Evolutionary conservation across 805 yeast genomes (phyloP).

Genomic region (Candida ipomoeae): DNA sequence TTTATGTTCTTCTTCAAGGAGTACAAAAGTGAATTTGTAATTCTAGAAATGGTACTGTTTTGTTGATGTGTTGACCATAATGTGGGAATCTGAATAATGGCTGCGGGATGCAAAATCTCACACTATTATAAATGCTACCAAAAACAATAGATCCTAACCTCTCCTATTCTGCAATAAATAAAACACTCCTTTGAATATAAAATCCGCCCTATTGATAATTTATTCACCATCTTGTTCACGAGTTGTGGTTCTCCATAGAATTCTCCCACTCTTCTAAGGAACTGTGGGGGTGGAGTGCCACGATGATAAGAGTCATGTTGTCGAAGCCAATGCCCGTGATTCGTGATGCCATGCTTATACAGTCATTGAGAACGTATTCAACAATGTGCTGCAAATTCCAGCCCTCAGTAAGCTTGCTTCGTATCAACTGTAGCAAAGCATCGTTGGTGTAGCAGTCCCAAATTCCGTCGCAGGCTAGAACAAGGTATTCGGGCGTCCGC

Average conservation of each 20-base stretch:
- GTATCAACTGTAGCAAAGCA: constrained; percentile 48
- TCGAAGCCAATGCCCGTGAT: constrained; percentile 79
- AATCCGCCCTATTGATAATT: background rate
- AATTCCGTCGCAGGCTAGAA: constrained; percentile 44
- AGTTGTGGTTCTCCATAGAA: constrained; percentile 37
- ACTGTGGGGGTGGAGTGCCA: constrained; percentile 51
- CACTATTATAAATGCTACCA: background rate
- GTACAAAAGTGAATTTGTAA: too few relatives aligned
- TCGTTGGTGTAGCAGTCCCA: constrained; percentile 53
- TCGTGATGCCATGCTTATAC: constrained; percentile 66
- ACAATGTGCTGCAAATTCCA: constrained; percentile 55
- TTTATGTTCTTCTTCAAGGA: too few relatives aligned
- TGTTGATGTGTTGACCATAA: background rate
- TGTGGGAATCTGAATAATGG: background rate
- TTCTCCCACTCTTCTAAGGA: constrained; percentile 56
- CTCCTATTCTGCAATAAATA: background rate
- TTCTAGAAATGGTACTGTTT: too few relatives aligned
- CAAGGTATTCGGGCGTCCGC: constrained; percentile 30
- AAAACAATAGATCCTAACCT: background rate
- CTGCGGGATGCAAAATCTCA: background rate
- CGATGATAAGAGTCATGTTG: constrained; percentile 72
- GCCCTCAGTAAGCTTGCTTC: constrained; percentile 56
- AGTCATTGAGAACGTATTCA: constrained; percentile 57
- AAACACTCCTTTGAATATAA: constrained; percentile 10
- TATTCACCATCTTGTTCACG: background rate